Evolutionary conservation across 768 basidiomycete species (phyloP), one percentile per base, ranked within the genome.

Genomic region (Trametes maxima): DNA sequence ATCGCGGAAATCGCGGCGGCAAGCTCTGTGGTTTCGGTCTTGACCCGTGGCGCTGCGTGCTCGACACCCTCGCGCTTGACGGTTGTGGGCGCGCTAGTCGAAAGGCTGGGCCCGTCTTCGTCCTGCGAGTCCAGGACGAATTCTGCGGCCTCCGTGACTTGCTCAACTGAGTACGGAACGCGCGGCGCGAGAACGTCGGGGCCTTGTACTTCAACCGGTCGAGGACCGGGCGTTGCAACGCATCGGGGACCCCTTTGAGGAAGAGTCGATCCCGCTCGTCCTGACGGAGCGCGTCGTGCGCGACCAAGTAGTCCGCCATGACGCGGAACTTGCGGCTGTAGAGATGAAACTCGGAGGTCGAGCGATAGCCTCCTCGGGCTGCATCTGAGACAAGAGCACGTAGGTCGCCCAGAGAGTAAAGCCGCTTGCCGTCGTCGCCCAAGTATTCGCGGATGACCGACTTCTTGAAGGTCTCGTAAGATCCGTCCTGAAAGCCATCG

Each of bases 221-320:
- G 21, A 53, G 50, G 0, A 54, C 53, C 1, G n/a, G 5, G 0
- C 0, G 6, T 0, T 35, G 36, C 6, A 62, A 35, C 1, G 11
- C 0, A 5, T 21, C 33, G 3, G 37, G 63, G 39, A 72, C 60
- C 0, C 60, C 65, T 10, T 51, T 50, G 19, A 65, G 17, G 53
- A 68, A 74, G 10, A 67, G 60, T 3, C 67, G 63, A n/a, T 65
- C 58, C 24, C 65, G 68, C 13, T 74, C 72, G 2, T 62, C 43
- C 2, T 56, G 42, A 2, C 65, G 65, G 3, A 72, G 52, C 3
- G 51, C 56, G 2, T 57, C n/a, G 37, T 69, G 65, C 25, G 1
- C 12, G 16, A 68, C 62, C 4, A 74, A 64, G 46, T 65, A 70
- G 2, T 33, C 51, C 1, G 70, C 54, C 1, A 72, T 61, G 25